Evolutionary conservation across 2,329 filamentous ascomycete species (phyloP).

Genomic region (Talaromyces sp.): DNA sequence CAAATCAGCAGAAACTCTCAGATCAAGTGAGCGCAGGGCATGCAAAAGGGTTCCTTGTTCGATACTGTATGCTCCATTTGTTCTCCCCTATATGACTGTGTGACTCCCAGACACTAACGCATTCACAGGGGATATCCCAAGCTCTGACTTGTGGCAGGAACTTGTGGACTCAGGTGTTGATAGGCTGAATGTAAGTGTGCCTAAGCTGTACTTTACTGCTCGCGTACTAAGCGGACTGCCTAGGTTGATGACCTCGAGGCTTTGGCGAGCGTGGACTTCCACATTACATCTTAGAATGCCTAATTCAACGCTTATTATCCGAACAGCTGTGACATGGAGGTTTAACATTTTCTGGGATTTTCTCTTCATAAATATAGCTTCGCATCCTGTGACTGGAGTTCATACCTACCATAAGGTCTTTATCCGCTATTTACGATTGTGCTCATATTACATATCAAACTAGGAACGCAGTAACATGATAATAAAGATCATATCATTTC

Average conservation of each 20-base stretch:
- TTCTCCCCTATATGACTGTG: not conserved
- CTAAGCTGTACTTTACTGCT: not conserved
- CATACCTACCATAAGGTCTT: too few species aligned
- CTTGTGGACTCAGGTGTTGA: not conserved
- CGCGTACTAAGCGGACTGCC: not conserved
- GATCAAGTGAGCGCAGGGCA: not conserved
- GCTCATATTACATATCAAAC: too few species aligned
- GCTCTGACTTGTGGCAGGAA: not conserved
- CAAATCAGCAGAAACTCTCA: not conserved
- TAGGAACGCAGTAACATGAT: too few species aligned
- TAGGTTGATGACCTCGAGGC: not conserved
- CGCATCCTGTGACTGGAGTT: too few species aligned
- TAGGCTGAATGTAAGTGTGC: not conserved
- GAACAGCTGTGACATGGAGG: too few species aligned
- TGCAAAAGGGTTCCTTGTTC: not conserved
- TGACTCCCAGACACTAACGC: not conserved
- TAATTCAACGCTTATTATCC: too few species aligned
- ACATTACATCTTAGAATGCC: not conserved
- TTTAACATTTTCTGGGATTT: too few species aligned
- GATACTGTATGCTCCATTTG: not conserved
- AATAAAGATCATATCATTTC: too few species aligned
- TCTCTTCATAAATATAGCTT: too few species aligned
- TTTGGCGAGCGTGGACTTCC: not conserved
- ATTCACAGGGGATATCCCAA: not conserved
- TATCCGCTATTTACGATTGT: too few species aligned